phyloP scores from a whole-genome alignment of 768 basidiomycete species.

The Tremella yokohamensis region DNA sequence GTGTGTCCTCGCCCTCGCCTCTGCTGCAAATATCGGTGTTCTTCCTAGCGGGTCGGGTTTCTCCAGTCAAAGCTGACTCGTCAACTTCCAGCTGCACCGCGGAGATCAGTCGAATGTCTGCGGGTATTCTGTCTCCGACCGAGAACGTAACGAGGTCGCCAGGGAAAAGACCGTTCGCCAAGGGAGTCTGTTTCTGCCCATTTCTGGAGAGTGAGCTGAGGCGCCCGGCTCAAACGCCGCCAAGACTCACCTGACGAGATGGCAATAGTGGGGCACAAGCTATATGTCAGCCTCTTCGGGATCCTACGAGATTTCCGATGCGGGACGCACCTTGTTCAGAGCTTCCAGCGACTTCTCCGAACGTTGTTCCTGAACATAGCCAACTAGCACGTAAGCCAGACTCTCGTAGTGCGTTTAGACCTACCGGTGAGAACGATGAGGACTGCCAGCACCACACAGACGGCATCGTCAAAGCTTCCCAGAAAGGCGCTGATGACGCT shows the following conservation, averaged over 20 bases:
- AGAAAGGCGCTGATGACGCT: conserved; percentile 82
- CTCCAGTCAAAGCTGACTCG: conserved; percentile 91
- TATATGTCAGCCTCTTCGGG: conserved; percentile 23
- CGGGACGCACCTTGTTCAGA: conserved; percentile 63
- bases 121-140: conserved; percentile 90
- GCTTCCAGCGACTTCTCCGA: conserved; percentile 94
- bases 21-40: conserved; percentile 57
- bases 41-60: conserved; percentile 78
- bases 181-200: conserved; percentile 67
- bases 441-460: conserved; percentile 88
- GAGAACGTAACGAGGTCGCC: conserved; percentile 85
- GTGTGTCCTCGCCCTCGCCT: conserved; percentile 52
- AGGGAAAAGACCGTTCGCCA: conserved; percentile 94
- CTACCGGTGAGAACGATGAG: conserved; percentile 87
- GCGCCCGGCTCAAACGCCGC: neutral
- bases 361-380: conserved; percentile 89
- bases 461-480: conserved; percentile 93
- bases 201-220: conserved; percentile 52
- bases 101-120: conserved; percentile 79
- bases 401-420: conserved; percentile 21
- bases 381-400: conserved; percentile 57
- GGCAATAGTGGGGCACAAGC: conserved; percentile 94
- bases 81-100: conserved; percentile 87
- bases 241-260: conserved; percentile 64
- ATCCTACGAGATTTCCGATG: neutral